Evolutionary conservation across 164 flowering plant genomes (phyloP).

Genomic region (Umbellularia californica): DNA sequence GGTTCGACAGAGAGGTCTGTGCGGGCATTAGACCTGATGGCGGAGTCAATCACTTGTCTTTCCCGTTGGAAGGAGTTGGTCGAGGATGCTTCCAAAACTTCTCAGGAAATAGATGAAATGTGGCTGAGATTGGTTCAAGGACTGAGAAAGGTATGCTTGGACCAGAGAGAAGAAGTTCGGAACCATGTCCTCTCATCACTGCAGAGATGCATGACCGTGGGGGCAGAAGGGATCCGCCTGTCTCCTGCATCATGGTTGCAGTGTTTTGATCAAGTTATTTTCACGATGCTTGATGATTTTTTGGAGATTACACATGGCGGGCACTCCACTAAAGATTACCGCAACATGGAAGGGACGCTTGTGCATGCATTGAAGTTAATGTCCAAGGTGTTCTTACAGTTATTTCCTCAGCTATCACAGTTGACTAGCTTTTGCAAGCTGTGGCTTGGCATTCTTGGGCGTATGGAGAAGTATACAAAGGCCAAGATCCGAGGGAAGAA

Average conservation of each 20-base stretch:
- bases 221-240: conserved; percentile 25
- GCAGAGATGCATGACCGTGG: conserved; percentile 30
- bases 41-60: conserved; percentile 29
- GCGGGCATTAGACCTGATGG: conserved; percentile 38
- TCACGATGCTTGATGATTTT: conserved; percentile 37
- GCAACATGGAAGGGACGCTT: conserved; percentile 40
- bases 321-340: conserved; percentile 29
- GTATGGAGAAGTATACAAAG: conserved; percentile 34
- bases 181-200: conserved; percentile 29
- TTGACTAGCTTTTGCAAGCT: conserved; percentile 27
- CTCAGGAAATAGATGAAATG: conserved; percentile 38
- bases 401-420: conserved; percentile 21
- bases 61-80: conserved; percentile 30
- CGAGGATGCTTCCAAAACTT: conserved; percentile 23
- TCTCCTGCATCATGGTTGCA: conserved; percentile 28
- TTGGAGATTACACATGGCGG: conserved; percentile 33
- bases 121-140: conserved; percentile 37
- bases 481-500: conserved; percentile 35
- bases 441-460: conserved; percentile 35
- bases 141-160: conserved; percentile 34
- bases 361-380: conserved; percentile 29
- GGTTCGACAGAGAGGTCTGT: conserved; percentile 32
- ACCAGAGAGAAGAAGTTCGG: conserved; percentile 39
- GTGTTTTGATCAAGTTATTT: conserved; percentile 35
- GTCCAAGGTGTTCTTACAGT: conserved; percentile 31